A percentile compares a stretch with the other conserved stretches of the same genome.
These are phyloP conservation scores for Marasmius fiardii DNA, from an alignment of 1,284 basidiomycete species.

Conservation along the genomic window DNA sequence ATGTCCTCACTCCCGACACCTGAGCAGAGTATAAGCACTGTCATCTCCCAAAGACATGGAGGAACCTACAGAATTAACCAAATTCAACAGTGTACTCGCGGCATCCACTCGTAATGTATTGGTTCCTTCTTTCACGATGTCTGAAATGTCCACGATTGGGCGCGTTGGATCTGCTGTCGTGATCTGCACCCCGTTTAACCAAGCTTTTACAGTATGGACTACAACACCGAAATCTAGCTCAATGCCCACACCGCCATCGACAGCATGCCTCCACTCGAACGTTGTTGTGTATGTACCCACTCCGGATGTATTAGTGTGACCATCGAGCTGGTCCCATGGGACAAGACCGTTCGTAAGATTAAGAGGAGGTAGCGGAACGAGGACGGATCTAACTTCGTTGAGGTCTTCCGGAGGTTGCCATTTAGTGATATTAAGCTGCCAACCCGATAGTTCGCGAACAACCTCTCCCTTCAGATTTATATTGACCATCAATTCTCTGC, in stretches of 20 bases:
- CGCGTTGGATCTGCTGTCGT: constrained; percentile 12
- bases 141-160: constrained; percentile 12
- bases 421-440: constrained; percentile 15
- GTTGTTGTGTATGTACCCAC: constrained; percentile 13
- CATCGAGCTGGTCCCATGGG: constrained; percentile 12
- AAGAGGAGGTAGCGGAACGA: constrained; percentile 11
- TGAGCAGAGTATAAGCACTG: too few species aligned
- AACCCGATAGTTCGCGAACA: constrained; percentile 9
- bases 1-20: too few species aligned
- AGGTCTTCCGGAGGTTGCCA: constrained; percentile 16
- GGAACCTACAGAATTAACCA: constrained; percentile 11
- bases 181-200: constrained; percentile 12
- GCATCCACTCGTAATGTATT: constrained; percentile 12
- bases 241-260: constrained; percentile 8
- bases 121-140: constrained; percentile 7
- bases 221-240: constrained; percentile 12
- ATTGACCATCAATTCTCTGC: constrained; percentile 8
- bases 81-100: constrained; percentile 13
- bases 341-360: not conserved
- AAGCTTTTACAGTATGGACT: constrained; percentile 15
- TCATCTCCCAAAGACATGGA: too few species aligned
- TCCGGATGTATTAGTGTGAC: constrained; percentile 10
- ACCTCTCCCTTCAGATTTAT: constrained; percentile 13
- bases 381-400: constrained; percentile 3
- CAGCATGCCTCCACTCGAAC: constrained; percentile 10